Percentiles rank a stretch among this genome's conserved stretches.
Evolutionary conservation across 768 basidiomycete species (phyloP).

Genomic region (Russula abietina): DNA sequence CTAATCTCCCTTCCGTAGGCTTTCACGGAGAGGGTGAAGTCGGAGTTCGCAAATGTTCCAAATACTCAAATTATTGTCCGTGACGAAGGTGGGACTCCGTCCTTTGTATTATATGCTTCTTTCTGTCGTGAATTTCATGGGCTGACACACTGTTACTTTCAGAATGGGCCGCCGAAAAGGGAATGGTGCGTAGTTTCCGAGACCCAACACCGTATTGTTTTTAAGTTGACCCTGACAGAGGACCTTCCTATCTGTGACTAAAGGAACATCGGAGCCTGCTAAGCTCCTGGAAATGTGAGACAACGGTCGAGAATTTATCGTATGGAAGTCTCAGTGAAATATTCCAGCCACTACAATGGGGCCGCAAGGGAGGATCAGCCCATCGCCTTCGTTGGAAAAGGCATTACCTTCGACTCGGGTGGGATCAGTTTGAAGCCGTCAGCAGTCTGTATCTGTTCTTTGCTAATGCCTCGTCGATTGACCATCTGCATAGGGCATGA

Average conservation of each 20-base stretch:
- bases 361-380: constrained; percentile 51
- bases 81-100: constrained; percentile 55
- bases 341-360: constrained; percentile 72
- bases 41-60: constrained; percentile 56
- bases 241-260: constrained; percentile 82
- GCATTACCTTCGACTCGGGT: constrained; percentile 86
- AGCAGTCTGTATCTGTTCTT: constrained; percentile 39
- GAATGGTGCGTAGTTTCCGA: constrained; percentile 50
- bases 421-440: constrained; percentile 82
- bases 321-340: neutral
- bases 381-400: constrained; percentile 77
- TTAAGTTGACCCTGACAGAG: constrained; percentile 37
- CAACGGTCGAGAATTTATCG: neutral
- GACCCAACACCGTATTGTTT: neutral
- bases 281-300: constrained; percentile 79
- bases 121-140: neutral
- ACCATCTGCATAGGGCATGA: constrained; percentile 53
- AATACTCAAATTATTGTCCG: constrained; percentile 66
- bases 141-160: neutral
- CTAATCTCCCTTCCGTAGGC: constrained; percentile 34
- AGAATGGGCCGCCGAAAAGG: constrained; percentile 81
- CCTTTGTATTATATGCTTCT: neutral
- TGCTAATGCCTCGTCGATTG: neutral
- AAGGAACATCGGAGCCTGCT: constrained; percentile 75
- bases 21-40: constrained; percentile 65